Conservation (phyloP, 345 rosid genomes). For the Brassica napus region DNA sequence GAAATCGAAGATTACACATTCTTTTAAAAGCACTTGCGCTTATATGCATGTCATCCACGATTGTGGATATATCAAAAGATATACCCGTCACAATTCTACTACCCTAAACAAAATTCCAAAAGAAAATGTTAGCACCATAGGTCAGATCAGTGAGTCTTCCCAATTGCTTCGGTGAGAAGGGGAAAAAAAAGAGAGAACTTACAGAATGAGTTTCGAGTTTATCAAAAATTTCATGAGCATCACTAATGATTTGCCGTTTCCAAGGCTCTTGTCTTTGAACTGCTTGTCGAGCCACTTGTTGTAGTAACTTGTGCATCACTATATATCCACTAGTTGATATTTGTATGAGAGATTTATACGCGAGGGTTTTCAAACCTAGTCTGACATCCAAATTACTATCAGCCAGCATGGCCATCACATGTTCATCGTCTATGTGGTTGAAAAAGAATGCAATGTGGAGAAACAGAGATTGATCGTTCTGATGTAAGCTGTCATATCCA, state of each 20-base stretch:
- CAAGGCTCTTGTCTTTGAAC: not conserved
- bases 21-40: not conserved
- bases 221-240: not conserved
- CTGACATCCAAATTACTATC: not conserved
- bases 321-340: not conserved
- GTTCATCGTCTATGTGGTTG: not conserved
- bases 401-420: not conserved
- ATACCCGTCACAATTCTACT: not conserved
- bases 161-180: not conserved
- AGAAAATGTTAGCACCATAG: not conserved
- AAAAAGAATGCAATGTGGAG: not conserved
- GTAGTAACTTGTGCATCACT: not conserved
- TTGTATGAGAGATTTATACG: not conserved
- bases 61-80: not conserved
- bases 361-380: not conserved
- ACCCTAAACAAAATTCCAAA: not conserved
- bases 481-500: not conserved
- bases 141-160: not conserved
- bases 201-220: not conserved
- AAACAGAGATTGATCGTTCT: not conserved
- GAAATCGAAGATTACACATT: not conserved
- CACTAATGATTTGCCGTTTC: not conserved
- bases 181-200: not conserved
- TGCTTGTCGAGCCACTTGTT: not conserved
- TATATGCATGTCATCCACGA: not conserved